Base-by-base conservation (phyloP, 2,329 filamentous ascomycete species). In the Zarea fungicola region DNA sequence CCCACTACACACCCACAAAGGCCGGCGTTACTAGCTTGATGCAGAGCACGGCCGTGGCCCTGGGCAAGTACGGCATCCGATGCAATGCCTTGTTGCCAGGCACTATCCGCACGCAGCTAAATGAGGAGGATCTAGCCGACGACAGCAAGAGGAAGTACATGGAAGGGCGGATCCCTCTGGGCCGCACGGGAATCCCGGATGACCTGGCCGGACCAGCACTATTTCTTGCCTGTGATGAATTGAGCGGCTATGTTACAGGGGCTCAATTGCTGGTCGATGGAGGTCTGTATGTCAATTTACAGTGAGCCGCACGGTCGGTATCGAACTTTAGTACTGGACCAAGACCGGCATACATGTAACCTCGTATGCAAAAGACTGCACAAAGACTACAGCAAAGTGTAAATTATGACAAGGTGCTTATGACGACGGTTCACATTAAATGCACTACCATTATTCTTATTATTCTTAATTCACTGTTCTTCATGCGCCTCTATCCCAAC, bases 1-100 rank as follows among this genome's bases (percentile, higher is more conserved):
- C 81, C 22, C 89, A 95, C 63, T 95, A 95, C 68, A 95, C 89
- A 14, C 87, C 89, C 9, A 95, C 89, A 14, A 95, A 95, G 67
- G 89, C 89, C 0, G 89, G 88, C 3, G 77, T 95, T 3, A 63
- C 88, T 31, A 87, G 81, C 40, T 73, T 95, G 37, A 93, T 95
- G 80, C 89, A 95, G 71, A 89, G 84, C 55, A 83, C 81, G 31
- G 89, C 89, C 0, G 85, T 88, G 28, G 87, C 89, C 8, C 67
- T 95, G 37, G 89, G 89, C 0, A 77, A 80, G 60, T 78, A 93
- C 64, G 73, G 75, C 5, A 90, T 95, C 48, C 70, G 89, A 45
- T 95, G 89, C 64, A 95, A 95, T 64, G 88, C 89, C 1, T 67
- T 95, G 48, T 68, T 95, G 13, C 89, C 89, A 1, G 89, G 89